A percentile compares a stretch with the other conserved stretches of the same genome.
Conservation (phyloP, 2,329 filamentous ascomycete species). For the Exophiala sp. region DNA sequence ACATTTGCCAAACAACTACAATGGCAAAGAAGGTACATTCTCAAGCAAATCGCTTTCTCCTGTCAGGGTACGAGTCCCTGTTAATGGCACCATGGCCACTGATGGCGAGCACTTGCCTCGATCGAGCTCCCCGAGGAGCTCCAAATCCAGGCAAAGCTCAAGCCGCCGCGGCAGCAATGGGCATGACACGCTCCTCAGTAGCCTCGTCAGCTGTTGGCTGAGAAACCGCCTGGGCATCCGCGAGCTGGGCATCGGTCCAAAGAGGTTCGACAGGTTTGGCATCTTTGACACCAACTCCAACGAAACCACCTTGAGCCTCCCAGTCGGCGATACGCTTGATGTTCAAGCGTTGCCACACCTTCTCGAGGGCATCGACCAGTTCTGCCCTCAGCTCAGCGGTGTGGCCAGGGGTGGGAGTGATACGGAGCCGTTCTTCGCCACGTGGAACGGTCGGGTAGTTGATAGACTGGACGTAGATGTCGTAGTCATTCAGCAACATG, state of each 20-base stretch:
- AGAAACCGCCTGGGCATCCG: conserved; percentile 13
- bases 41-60: background rate
- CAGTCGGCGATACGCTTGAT: conserved; percentile 93
- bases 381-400: conserved; percentile 76
- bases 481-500: conserved; percentile 79
- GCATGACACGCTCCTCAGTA: conserved; percentile 14
- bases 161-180: conserved; percentile 26
- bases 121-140: background rate
- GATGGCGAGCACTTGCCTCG: conserved; percentile 19
- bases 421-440: conserved; percentile 91
- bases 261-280: conserved; percentile 62
- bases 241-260: conserved; percentile 83
- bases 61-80: no score
- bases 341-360: conserved; percentile 79
- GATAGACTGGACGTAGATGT: conserved; percentile 97
- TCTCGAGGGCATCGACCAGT: conserved; percentile 74
- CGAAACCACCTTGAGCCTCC: conserved; percentile 85
- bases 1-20: conserved; percentile 11
- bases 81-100: background rate
- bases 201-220: conserved; percentile 15
- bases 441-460: conserved; percentile 98
- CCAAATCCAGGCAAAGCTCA: conserved; percentile 11
- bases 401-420: conserved; percentile 94
- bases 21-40: conserved; percentile 8
- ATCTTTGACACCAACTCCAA: conserved; percentile 76